phyloP scores from a whole-genome alignment of 1,139 yeast species.

The Yamadazyma blattariae region DNA sequence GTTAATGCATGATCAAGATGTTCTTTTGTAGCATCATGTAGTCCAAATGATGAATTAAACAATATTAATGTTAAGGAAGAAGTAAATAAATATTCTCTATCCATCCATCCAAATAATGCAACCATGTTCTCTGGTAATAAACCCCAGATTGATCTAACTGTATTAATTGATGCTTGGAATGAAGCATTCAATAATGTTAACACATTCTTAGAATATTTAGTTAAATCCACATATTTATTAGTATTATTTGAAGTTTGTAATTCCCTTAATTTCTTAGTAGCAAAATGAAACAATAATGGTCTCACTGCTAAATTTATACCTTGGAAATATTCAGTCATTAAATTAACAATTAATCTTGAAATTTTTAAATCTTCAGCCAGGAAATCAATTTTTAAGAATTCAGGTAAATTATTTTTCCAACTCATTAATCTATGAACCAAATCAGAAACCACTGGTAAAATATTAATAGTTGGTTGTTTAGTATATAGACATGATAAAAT shows the following conservation, averaged over 20 bases:
- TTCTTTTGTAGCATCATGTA: slow-evolving; percentile 69
- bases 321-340: slow-evolving; percentile 84
- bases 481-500: slow-evolving; percentile 72
- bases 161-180: slow-evolving; percentile 79
- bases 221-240: slow-evolving; percentile 62
- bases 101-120: slow-evolving; percentile 87
- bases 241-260: slow-evolving; percentile 39
- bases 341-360: slow-evolving; percentile 67
- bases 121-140: slow-evolving; percentile 73
- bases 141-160: slow-evolving; percentile 72
- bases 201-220: slow-evolving; percentile 66
- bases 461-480: slow-evolving; percentile 70
- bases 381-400: slow-evolving; percentile 63
- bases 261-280: slow-evolving; percentile 61
- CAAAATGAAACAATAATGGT: slow-evolving; percentile 77
- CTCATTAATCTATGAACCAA: slow-evolving; percentile 65
- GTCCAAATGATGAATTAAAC: slow-evolving; percentile 80
- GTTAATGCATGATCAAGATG: slow-evolving; percentile 73
- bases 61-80: slow-evolving; percentile 75
- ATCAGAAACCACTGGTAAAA: slow-evolving; percentile 70
- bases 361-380: slow-evolving; percentile 53
- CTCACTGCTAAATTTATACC: slow-evolving; percentile 82
- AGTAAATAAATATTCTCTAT: slow-evolving; percentile 78
- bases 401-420: slow-evolving; percentile 70
- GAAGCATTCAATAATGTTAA: slow-evolving; percentile 73